Evolutionary conservation across 2,329 filamentous ascomycete genomes (phyloP), one percentile per base, ranked within the genome.

Genomic region (Xylariomycetidae sp.): DNA sequence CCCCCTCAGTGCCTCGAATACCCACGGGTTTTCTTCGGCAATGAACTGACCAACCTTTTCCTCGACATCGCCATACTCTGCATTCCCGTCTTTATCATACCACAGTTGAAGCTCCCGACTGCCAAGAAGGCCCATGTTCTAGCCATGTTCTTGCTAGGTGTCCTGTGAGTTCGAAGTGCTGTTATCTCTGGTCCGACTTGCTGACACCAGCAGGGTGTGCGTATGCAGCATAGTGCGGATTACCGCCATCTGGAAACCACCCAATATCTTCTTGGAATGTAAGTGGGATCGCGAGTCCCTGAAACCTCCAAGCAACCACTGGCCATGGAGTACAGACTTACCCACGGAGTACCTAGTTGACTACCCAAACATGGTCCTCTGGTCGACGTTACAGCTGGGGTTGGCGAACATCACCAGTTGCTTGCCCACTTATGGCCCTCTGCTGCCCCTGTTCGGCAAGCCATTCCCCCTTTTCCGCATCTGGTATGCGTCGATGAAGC

Each of bases 391-490:
- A 15, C 39, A 41, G 30, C 10, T 38, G 2, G 35, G 35, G 12
- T 14, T 41, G 2, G 39, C 39, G 4, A 41, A 38, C n/a, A 27
- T 41, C 23, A 35, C 32, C n/a, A 39, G 39, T 14, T 41, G 39
- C 16, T 22, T 41, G 7, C 39, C 36, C 13, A 41, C 35, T 3
- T 35, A 35, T 10, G 39, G 39, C 2, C 35, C 39, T 14, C 19
- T 41, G 10, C 18, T 39, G 2, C 4, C 14, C 2, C 14, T 24
- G 28, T 9, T 38, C 17, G 9, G 31, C 12, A 40, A 17, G 10
- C 28, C 28, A 8, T 18, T 38, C 10, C 20, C 26, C 9, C 31
- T 31, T 19, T n/a, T 40, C 4, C 10, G 31, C 12, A 32, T 25
- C 19, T 34, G 31, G 35, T 38, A 34, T 20, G 19, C 15, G 9